Base-by-base conservation (phyloP, 2,329 filamentous ascomycete species). In the Alternaria burnsii region DNA sequence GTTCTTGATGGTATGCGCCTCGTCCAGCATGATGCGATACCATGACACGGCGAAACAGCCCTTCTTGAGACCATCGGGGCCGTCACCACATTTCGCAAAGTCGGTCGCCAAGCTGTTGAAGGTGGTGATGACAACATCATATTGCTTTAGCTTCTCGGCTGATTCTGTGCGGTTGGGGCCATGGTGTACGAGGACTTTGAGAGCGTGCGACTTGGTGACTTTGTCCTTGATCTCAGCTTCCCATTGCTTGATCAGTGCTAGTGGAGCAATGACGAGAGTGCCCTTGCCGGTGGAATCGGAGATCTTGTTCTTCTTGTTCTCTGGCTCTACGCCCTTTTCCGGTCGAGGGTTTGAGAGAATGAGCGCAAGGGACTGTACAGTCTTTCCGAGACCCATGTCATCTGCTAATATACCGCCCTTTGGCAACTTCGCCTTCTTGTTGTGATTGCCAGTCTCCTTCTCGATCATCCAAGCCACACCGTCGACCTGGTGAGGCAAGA, bases 1-100 rank as follows among this genome's bases (percentile, higher is more conserved):
- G 75, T 99, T 99, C 82, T 99, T 99, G 85, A 99, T 97, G 2
- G 92, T 97, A 78, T 99, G 95, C 1, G 95, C 95, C 81, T 99
- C 95, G 66, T 99, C 95, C 2, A 99, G 85, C 66, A 99, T 94
- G 62, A 97, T 87, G 52, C 95, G 91, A 82, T 95, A 98, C 95
- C 95, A 99, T 72, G 94, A 89, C 6, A 97, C 83, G 11, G 92
- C 93, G 74, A 97, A 97, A 71, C 94, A 94, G 11, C 94, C 94
- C 52, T 89, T 87, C 72, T 94, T 91, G 40, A 88, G 78, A 10
- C 86, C 86, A 53, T 88, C 84, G 8, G 84, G 83, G 3, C 82
- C 83, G 47, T 87, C 87, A 41, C 87, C 88, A 11, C 89, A 89
- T 61, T 88, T 86, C 10, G 88, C 90, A 75, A 95, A 90, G 74